phyloP scores from a whole-genome alignment of 257 asterid genomes.

The Nemophila menziesii region DNA sequence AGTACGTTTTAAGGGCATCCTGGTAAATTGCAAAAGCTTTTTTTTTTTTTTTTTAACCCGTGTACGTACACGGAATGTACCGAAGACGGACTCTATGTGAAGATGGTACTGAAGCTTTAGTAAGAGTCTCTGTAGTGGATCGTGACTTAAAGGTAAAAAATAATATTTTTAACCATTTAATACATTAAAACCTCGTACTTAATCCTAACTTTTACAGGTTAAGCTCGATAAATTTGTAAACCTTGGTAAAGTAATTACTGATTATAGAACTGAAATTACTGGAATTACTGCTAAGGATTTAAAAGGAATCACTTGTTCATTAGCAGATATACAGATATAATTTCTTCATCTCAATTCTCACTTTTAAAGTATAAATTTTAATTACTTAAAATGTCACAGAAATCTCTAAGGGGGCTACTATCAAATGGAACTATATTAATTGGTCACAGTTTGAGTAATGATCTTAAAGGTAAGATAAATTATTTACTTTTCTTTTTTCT shows the following conservation, averaged over 20 bases:
- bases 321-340: slow-evolving; percentile 70
- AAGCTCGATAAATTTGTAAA: slow-evolving; percentile 54
- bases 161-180: neutral
- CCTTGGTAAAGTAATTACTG: slow-evolving; percentile 66
- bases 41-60: no score
- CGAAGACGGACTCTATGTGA: no score
- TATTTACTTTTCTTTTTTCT: no score
- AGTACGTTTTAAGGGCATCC: no score
- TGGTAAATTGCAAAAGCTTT: no score
- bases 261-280: slow-evolving; percentile 82
- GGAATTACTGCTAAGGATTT: slow-evolving; percentile 70
- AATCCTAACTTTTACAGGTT: slow-evolving; percentile 38
- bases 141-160: slow-evolving; percentile 54
- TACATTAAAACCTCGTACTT: neutral
- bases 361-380: slow-evolving; percentile 6
- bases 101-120: slow-evolving; percentile 92
- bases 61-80: no score
- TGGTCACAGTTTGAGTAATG: slow-evolving; percentile 90
- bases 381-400: slow-evolving; percentile 39
- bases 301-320: slow-evolving; percentile 62
- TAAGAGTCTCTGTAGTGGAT: slow-evolving; percentile 79
- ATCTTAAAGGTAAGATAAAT: slow-evolving; percentile 60
- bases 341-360: no score
- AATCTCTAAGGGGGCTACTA: slow-evolving; percentile 55
- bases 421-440: slow-evolving; percentile 58